Conservation (phyloP, 805 yeast genomes). For the Debaryomyces castellii region DNA sequence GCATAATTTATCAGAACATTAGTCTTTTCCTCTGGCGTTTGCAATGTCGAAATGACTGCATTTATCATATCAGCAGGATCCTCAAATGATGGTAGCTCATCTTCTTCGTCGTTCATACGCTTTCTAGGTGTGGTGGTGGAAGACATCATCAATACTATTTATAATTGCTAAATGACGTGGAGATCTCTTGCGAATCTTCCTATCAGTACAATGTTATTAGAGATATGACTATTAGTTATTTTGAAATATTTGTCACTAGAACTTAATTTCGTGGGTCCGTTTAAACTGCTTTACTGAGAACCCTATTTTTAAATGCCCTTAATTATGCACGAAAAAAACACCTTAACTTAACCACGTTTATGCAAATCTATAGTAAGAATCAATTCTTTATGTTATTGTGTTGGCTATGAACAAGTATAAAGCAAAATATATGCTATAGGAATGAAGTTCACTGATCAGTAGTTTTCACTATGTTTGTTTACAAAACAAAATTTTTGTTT, state of each 20-base stretch:
- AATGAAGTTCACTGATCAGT: not conserved
- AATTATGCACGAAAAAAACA: not conserved
- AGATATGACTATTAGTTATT: not conserved
- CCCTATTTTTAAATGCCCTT: not conserved
- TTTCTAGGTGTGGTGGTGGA: slow-evolving; percentile 30
- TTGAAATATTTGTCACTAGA: not conserved
- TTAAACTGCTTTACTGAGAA: not conserved
- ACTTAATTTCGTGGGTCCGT: not conserved
- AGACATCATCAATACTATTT: slow-evolving; percentile 17
- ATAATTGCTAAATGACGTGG: not conserved
- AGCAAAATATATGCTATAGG: not conserved
- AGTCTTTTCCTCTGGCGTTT: slow-evolving; percentile 70
- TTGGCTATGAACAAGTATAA: not conserved
- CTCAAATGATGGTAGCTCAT: slow-evolving; percentile 43
- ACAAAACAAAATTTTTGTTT: slow-evolving; percentile 18
- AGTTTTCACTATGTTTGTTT: slow-evolving; percentile 13
- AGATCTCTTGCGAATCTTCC: not conserved
- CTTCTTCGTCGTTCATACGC: slow-evolving; percentile 21
- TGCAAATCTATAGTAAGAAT: not conserved
- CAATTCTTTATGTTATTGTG: not conserved
- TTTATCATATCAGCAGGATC: slow-evolving; percentile 68
- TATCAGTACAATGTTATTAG: not conserved
- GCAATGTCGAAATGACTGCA: slow-evolving; percentile 68
- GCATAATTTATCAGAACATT: slow-evolving; percentile 71
- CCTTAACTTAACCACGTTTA: not conserved